Base-by-base conservation (phyloP, 2,329 filamentous ascomycete genomes). In the Tolypocladium sp. region DNA sequence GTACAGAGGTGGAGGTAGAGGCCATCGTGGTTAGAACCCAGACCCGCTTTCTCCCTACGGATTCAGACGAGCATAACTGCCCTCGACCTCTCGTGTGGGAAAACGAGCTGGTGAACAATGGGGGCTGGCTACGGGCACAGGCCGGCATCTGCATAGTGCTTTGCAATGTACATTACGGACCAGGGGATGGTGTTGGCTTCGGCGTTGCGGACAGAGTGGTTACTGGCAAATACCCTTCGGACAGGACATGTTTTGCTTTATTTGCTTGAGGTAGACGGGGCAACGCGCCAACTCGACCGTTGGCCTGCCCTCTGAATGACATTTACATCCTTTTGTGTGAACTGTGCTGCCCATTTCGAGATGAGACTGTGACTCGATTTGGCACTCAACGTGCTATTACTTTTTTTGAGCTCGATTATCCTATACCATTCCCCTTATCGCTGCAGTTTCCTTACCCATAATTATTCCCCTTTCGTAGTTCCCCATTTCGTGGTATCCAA, bases 1-100 rank as follows among this genome's bases (percentile, higher is more conserved):
- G 2, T 78, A 77, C 20, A 73, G 78, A 9, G 80, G 81, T 8
- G 56, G 59, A 55, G 79, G 77, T 22, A 74, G 81, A 58, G 77
- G 80, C 20, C 81, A 77, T 63, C 74, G 80, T 3, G 75, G 76
- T n/a, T 52, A 52, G 49, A 35, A 22, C 17, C 49, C 49, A 35
- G 3, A 22, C 20, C 30, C 10, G 10, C 8, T n/a, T 20, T 35
- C 49, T 35, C 0, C 30, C 49, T n/a, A 3, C 49, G 20, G 30
- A 3, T n/a, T 35, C 20, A 13, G 49, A 17, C 17, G 4, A 17
- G 49, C 27, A 33, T 52, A 30, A 52, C 20, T 20, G 27, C 49
- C 9, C 20, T 35, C 49, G 7, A 4, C 5, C 30, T 35, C 8
- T 52, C 27, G 49, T 35, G 37, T 5, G 49, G 10, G 27, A 13